Percentiles rank a stretch among this genome's conserved stretches.
These are phyloP conservation scores for Raffaelea arxii DNA, from an alignment of 2,329 filamentous ascomycete genomes.

Conservation along the genomic window DNA sequence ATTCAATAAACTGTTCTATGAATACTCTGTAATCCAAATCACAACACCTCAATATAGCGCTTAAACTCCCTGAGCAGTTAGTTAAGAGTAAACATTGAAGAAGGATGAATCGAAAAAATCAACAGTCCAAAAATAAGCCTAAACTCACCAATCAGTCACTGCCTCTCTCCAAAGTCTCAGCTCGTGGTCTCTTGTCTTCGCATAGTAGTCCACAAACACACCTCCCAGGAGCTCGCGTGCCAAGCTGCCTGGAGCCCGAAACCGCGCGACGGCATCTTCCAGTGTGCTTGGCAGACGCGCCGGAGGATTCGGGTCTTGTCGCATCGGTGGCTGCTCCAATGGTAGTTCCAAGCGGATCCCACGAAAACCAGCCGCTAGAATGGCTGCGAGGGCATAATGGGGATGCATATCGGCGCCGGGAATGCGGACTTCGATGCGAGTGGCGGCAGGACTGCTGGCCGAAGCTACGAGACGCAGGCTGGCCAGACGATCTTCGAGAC, in stretches of 20 bases:
- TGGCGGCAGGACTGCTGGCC: constrained; percentile 73
- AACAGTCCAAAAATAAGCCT: not conserved
- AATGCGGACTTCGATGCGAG: constrained; percentile 85
- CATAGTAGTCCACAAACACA: constrained; percentile 90
- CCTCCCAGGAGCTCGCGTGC: constrained; percentile 87
- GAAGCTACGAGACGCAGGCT: constrained; percentile 88
- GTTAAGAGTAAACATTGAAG: too few relatives aligned
- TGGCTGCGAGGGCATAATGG: constrained; percentile 74
- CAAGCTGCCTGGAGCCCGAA: constrained; percentile 68
- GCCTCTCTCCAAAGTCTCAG: constrained; percentile 84
- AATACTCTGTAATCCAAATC: too few relatives aligned
- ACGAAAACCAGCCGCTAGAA: constrained; percentile 78
- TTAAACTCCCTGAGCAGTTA: not conserved
- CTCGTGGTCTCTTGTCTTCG: constrained; percentile 85
- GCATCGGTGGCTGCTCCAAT: constrained; percentile 71
- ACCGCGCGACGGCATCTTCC: constrained; percentile 71
- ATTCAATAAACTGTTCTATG: not conserved
- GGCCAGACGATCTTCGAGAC: constrained; percentile 86
- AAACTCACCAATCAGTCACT: constrained; percentile 80
- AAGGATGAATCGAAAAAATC: too few relatives aligned
- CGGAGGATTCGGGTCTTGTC: constrained; percentile 65
- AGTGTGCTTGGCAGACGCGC: constrained; percentile 72
- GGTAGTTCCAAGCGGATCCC: constrained; percentile 87
- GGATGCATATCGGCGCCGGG: constrained; percentile 88
- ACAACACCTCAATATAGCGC: not conserved